phyloP scores from a whole-genome alignment of 208 protist species.

The Entamoeba dispar region DNA sequence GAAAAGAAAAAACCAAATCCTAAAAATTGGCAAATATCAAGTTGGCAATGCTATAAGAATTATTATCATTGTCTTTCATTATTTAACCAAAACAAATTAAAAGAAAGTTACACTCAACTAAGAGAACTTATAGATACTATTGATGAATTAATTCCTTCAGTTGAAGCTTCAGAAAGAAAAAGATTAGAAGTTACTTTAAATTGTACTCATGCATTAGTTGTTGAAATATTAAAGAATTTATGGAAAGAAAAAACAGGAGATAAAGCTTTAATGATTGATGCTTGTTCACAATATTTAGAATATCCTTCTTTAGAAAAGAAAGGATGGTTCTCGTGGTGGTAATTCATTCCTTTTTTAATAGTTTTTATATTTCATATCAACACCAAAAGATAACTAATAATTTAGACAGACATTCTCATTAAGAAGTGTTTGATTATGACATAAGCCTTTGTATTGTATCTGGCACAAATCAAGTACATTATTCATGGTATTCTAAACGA shows the following conservation, averaged over 20 bases:
- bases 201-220: not conserved
- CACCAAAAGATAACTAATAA: no score
- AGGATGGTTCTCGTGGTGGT: not conserved
- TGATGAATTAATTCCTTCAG: not conserved
- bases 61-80: not conserved
- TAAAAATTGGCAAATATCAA: not conserved
- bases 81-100: not conserved
- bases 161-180: not conserved
- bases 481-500: no score
- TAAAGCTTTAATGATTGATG: not conserved
- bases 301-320: not conserved
- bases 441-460: no score
- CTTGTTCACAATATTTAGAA: not conserved
- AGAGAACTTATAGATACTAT: not conserved
- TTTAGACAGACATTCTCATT: no score
- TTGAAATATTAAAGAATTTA: not conserved
- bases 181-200: not conserved
- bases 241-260: not conserved
- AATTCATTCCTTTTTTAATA: not conserved
- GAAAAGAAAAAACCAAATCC: not conserved
- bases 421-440: no score
- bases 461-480: no score
- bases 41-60: not conserved
- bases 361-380: no score
- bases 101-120: not conserved